Evolutionary conservation across 345 rosid species (phyloP).

Genomic region (Salix exigua): DNA sequence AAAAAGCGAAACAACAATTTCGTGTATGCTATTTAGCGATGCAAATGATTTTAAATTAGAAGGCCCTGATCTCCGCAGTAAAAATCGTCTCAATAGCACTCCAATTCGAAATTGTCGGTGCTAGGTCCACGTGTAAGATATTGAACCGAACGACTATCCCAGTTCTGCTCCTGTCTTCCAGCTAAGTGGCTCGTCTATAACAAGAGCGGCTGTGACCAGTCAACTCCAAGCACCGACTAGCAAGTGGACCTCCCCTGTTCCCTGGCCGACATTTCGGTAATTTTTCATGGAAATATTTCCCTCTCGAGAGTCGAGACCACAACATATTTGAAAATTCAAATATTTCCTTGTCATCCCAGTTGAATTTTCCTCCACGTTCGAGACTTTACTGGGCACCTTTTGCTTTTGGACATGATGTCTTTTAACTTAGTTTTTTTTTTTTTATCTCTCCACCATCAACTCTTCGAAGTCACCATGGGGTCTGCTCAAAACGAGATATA

Average conservation of each 20-base stretch:
- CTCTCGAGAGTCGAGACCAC: background rate
- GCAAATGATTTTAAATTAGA: no score
- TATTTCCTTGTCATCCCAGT: background rate
- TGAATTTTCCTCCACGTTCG: background rate
- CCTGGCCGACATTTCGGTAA: slow-evolving; percentile 35
- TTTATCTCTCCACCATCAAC: no score
- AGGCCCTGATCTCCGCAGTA: no score
- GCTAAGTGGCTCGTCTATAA: background rate
- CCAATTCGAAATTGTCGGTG: slow-evolving; percentile 15
- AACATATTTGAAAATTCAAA: background rate
- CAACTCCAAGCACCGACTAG: slow-evolving; percentile 18
- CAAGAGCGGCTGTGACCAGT: background rate
- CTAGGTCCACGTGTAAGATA: slow-evolving; percentile 18
- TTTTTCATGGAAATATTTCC: no score
- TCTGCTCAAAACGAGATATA: no score
- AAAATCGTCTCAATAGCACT: no score
- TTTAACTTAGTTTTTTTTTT: no score
- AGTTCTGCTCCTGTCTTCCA: background rate
- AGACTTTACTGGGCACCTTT: background rate
- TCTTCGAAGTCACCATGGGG: no score
- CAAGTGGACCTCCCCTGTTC: slow-evolving; percentile 28
- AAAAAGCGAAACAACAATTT: no score
- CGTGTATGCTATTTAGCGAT: no score
- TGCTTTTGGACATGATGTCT: no score
- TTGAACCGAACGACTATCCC: background rate